phyloP scores from a whole-genome alignment of 139 green algal species.

The Chlamydomonas sphaeroides region DNA sequence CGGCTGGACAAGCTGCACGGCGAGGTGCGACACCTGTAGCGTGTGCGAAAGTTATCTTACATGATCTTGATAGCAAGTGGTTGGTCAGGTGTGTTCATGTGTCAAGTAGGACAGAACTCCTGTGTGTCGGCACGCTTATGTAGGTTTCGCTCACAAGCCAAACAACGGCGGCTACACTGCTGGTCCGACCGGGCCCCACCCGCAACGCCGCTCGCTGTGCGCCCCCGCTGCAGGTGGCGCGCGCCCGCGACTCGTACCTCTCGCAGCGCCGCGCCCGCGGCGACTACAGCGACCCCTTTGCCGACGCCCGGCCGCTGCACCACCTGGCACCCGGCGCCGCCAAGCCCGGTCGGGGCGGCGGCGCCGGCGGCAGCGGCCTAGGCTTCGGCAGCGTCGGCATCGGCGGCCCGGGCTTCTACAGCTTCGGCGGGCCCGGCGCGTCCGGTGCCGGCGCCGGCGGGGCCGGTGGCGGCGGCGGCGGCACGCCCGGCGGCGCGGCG shows the following conservation, averaged over 20 bases:
- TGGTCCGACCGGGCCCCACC: too few species aligned
- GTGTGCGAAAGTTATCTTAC: too few species aligned
- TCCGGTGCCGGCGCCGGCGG: too few species aligned
- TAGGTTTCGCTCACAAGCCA: too few species aligned
- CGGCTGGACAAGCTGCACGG: constrained; percentile 53
- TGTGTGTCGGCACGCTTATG: too few species aligned
- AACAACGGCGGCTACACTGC: too few species aligned
- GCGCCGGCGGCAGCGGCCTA: background rate
- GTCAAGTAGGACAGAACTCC: too few species aligned
- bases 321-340: background rate
- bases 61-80: too few species aligned
- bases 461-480: background rate
- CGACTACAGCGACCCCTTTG: constrained; percentile 48
- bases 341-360: too few species aligned
- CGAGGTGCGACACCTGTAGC: constrained; percentile 31
- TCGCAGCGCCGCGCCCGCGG: constrained; percentile 19
- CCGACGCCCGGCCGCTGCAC: constrained; percentile 19
- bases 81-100: too few species aligned
- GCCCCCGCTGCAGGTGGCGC: constrained; percentile 20
- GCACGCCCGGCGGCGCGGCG: background rate
- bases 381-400: background rate
- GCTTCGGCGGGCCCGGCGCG: background rate
- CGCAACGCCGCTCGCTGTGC: background rate
- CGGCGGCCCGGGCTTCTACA: background rate
- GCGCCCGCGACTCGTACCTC: constrained; percentile 26